Percentiles rank a stretch among this genome's conserved stretches.
Conservation (phyloP, 208 protist genomes). For the Porcisia hertigi region DNA sequence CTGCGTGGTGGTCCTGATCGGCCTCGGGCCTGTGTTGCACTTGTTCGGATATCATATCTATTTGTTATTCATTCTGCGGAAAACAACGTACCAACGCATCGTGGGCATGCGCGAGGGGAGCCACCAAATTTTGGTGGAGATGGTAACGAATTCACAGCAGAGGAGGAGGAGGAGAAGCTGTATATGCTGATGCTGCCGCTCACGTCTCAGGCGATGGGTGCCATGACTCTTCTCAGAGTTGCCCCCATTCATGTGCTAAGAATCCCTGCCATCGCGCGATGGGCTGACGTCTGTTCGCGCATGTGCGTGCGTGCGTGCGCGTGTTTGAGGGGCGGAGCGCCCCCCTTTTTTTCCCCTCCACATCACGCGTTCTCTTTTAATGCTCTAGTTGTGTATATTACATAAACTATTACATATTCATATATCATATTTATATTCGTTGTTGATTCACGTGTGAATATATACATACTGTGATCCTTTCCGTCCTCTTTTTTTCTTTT, state of each 20-base stretch:
- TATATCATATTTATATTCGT: too few species aligned
- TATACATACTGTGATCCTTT: background rate
- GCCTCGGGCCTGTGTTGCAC: slow-evolving; percentile 43
- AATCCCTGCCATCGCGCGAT: background rate
- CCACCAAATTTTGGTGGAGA: background rate
- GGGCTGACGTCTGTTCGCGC: background rate
- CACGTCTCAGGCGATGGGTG: background rate
- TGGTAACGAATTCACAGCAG: background rate
- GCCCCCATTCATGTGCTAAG: background rate
- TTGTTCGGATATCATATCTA: slow-evolving; percentile 69
- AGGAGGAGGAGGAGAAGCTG: slow-evolving; percentile 2
- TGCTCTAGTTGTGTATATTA: background rate
- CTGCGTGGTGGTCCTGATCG: slow-evolving; percentile 36
- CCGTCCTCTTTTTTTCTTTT: background rate
- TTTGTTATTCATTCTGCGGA: slow-evolving; percentile 33
- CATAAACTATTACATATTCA: too few species aligned
- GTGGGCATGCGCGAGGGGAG: slow-evolving; percentile 36
- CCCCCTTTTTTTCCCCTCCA: background rate
- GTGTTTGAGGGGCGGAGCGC: background rate
- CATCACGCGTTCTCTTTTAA: background rate
- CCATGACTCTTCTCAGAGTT: background rate
- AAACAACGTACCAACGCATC: slow-evolving; percentile 76
- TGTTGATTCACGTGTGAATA: too few species aligned
- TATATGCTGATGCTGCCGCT: slow-evolving; percentile 22
- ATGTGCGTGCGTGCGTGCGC: background rate